Conservation (phyloP, 495 filamentous ascomycete genomes). For the Lindgomyces ingoldianus region DNA sequence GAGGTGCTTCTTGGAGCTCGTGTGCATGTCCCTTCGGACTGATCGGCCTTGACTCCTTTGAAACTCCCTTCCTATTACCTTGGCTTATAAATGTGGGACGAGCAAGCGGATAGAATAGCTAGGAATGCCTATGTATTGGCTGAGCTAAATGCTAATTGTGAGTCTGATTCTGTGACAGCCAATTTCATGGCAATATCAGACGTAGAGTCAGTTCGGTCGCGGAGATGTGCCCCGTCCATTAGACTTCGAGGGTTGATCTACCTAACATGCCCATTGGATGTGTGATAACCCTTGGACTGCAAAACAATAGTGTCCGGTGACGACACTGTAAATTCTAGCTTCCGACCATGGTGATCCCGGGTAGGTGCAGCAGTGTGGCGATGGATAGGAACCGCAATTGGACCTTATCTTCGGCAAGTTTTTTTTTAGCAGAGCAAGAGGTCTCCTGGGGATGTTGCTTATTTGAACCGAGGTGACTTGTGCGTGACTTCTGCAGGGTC, state of each 20-base stretch:
- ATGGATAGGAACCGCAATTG: neutral
- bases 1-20: neutral
- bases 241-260: too few species aligned
- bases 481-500: neutral
- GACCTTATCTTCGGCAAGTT: neutral
- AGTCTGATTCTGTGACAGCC: neutral
- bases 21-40: neutral
- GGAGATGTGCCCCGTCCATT: too few species aligned
- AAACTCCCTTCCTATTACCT: neutral
- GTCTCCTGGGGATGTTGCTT: neutral
- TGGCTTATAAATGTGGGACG: neutral
- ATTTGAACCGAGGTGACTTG: neutral
- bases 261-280: neutral
- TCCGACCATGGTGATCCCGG: neutral
- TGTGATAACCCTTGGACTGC: neutral
- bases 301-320: neutral
- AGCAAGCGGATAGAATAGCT: neutral
- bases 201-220: too few species aligned
- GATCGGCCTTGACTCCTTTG: neutral
- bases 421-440: neutral
- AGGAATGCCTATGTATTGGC: neutral
- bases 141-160: neutral
- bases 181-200: neutral
- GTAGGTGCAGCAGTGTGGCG: neutral
- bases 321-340: neutral